Conservation (phyloP, 1,284 basidiomycete genomes). For the Sanghuangporus weigelae region DNA sequence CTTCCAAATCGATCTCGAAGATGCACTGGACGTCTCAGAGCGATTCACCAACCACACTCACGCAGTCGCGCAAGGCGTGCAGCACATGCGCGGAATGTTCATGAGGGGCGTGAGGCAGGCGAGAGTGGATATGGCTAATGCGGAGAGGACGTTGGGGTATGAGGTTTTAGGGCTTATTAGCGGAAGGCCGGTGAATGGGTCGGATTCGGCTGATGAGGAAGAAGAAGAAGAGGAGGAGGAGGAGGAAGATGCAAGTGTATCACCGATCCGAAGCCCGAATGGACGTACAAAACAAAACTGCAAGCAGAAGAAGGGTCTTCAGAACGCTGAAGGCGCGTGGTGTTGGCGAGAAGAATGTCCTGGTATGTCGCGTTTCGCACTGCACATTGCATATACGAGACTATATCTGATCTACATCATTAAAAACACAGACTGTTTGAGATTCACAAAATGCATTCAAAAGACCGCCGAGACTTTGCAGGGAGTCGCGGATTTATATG, state of each 20-base stretch:
- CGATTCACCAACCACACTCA: slow-evolving; percentile 61
- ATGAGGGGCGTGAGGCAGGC: slow-evolving; percentile 52
- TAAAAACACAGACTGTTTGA: slow-evolving; percentile 76
- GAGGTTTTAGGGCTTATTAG: slow-evolving; percentile 67
- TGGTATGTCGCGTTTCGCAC: slow-evolving; percentile 39
- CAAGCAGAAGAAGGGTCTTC: slow-evolving; percentile 38
- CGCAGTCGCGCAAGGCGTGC: slow-evolving; percentile 62
- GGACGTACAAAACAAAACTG: background rate
- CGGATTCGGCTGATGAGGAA: slow-evolving; percentile 42
- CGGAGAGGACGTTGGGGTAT: slow-evolving; percentile 65
- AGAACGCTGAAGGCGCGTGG: slow-evolving; percentile 77
- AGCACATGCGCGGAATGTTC: slow-evolving; percentile 59
- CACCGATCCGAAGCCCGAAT: background rate
- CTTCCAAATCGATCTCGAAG: slow-evolving; percentile 73
- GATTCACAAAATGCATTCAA: slow-evolving; percentile 74
- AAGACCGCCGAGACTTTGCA: slow-evolving; percentile 71
- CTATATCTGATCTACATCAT: too few relatives aligned
- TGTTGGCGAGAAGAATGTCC: slow-evolving; percentile 78
- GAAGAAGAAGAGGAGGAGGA: slow-evolving; percentile 36
- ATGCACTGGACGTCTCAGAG: slow-evolving; percentile 50
- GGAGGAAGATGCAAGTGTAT: background rate
- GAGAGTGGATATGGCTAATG: slow-evolving; percentile 67
- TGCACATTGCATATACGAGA: too few relatives aligned
- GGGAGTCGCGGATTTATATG: slow-evolving; percentile 70
- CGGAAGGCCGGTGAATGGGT: slow-evolving; percentile 37